Conservation (phyloP, 495 filamentous ascomycete genomes). For the Penicillium dipodomyicola region DNA sequence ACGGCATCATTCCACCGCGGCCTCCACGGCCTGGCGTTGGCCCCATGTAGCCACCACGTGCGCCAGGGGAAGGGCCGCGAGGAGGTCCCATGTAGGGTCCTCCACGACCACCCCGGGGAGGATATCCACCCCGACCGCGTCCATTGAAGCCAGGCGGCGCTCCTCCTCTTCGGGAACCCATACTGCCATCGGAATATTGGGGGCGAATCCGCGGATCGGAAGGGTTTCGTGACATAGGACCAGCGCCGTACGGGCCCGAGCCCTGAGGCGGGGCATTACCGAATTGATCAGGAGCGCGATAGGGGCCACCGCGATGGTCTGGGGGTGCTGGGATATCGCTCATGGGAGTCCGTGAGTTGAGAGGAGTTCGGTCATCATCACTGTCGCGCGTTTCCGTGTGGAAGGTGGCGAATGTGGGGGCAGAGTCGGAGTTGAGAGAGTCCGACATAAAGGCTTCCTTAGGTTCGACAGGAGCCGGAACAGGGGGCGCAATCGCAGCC, state of each 20-base stretch:
- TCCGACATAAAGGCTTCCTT: constrained; percentile 53
- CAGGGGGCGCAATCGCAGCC: constrained; percentile 35
- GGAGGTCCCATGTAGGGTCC: constrained; percentile 44
- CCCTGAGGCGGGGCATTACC: constrained; percentile 58
- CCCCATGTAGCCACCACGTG: constrained; percentile 39
- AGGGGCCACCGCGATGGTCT: constrained; percentile 30
- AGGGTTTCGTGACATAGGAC: constrained; percentile 39
- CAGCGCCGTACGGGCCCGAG: constrained; percentile 36
- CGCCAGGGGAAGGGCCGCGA: constrained; percentile 34
- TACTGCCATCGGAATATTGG: constrained; percentile 60
- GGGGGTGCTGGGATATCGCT: constrained; percentile 29
- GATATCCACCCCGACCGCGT: constrained; percentile 53
- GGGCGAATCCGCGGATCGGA: constrained; percentile 54
- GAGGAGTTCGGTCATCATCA: constrained; percentile 77
- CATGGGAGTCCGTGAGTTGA: constrained; percentile 61
- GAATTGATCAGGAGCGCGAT: constrained; percentile 60
- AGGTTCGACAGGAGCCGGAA: constrained; percentile 44
- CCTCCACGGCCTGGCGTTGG: constrained; percentile 29
- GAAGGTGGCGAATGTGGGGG: constrained; percentile 75
- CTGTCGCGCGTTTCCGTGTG: constrained; percentile 62
- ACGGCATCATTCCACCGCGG: constrained; percentile 40
- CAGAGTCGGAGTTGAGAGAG: constrained; percentile 53
- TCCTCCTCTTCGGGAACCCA: constrained; percentile 53
- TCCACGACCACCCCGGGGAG: constrained; percentile 57
- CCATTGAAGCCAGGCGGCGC: constrained; percentile 52